A percentile compares a stretch with the other conserved stretches of the same genome.
phyloP scores from a whole-genome alignment of 495 filamentous ascomycete genomes.

The Choiromyces venosus region DNA sequence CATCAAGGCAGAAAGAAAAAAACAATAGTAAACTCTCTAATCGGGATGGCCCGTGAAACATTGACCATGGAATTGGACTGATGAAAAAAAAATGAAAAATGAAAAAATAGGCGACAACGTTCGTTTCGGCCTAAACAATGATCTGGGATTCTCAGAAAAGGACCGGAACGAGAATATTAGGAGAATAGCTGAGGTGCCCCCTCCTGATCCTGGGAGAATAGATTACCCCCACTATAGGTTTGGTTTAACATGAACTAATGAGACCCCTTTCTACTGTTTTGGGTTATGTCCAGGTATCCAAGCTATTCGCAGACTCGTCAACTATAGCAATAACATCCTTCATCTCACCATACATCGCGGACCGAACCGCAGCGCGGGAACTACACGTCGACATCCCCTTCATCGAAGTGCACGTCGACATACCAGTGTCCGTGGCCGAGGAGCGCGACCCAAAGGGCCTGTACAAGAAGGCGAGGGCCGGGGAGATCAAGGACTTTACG shows the following conservation, averaged over 20 bases:
- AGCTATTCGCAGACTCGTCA: slow-evolving; percentile 86
- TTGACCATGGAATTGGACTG: background rate
- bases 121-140: slow-evolving; percentile 95
- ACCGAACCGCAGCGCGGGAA: slow-evolving; percentile 72
- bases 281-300: slow-evolving; percentile 61
- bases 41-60: background rate
- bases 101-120: slow-evolving; percentile 69
- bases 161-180: slow-evolving; percentile 97
- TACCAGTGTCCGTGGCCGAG: slow-evolving; percentile 86
- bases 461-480: slow-evolving; percentile 91
- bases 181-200: slow-evolving; percentile 73
- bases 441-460: slow-evolving; percentile 91
- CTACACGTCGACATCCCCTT: slow-evolving; percentile 79
- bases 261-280: background rate
- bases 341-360: slow-evolving; percentile 87
- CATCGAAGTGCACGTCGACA: slow-evolving; percentile 86
- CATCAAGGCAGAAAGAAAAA: slow-evolving; percentile 1
- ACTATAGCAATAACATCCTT: slow-evolving; percentile 88
- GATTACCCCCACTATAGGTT: background rate
- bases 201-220: background rate
- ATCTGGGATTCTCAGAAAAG: slow-evolving; percentile 86
- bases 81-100: background rate
- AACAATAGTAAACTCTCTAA: background rate
- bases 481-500: slow-evolving; percentile 94
- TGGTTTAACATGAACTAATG: background rate